phyloP scores from a whole-genome alignment of 163 green algal genomes.

The Scenedesmus sp. region DNA sequence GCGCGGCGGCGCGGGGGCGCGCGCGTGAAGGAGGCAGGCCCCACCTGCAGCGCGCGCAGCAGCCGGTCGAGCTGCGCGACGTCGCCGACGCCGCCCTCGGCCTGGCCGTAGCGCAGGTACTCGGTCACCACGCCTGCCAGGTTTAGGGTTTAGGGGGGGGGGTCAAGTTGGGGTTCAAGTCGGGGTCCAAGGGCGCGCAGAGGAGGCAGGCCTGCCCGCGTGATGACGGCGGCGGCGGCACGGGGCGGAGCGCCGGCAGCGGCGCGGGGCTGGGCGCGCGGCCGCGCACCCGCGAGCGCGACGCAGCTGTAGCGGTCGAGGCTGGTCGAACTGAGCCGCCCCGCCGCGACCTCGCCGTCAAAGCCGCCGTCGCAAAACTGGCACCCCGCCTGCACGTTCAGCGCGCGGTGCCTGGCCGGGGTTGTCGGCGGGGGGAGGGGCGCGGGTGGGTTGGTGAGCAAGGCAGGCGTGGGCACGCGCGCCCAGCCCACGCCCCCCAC shows the following conservation, averaged over 20 bases:
- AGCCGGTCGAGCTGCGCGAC: constrained; percentile 92
- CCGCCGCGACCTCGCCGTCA: constrained; percentile 73
- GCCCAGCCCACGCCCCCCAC: not conserved
- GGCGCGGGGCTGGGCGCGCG: too few relatives aligned
- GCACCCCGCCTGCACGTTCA: constrained; percentile 96
- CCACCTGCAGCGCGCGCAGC: constrained; percentile 79
- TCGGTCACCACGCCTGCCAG: constrained; percentile 71
- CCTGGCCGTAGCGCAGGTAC: constrained; percentile 85
- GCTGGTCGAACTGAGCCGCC: constrained; percentile 68
- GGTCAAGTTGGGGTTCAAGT: too few relatives aligned
- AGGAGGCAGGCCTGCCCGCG: too few relatives aligned
- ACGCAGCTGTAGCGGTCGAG: constrained; percentile 91
- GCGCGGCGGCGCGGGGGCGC: too few relatives aligned
- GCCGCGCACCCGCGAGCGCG: constrained; percentile 80
- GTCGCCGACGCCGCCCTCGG: constrained; percentile 92
- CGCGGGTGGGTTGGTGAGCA: not conserved
- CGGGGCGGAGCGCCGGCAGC: too few relatives aligned
- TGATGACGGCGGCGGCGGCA: too few relatives aligned
- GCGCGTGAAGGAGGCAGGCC: not conserved
- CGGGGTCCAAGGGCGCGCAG: not conserved
- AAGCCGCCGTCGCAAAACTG: constrained; percentile 94
- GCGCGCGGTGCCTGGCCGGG: constrained; percentile 76
- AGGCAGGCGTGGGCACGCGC: not conserved
- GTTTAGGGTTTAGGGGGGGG: too few relatives aligned
- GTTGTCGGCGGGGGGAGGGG: too few relatives aligned